Evolutionary conservation across 2,329 filamentous ascomycete species (phyloP), one percentile per base, ranked within the genome.

Genomic region (Colletotrichum trifolii): DNA sequence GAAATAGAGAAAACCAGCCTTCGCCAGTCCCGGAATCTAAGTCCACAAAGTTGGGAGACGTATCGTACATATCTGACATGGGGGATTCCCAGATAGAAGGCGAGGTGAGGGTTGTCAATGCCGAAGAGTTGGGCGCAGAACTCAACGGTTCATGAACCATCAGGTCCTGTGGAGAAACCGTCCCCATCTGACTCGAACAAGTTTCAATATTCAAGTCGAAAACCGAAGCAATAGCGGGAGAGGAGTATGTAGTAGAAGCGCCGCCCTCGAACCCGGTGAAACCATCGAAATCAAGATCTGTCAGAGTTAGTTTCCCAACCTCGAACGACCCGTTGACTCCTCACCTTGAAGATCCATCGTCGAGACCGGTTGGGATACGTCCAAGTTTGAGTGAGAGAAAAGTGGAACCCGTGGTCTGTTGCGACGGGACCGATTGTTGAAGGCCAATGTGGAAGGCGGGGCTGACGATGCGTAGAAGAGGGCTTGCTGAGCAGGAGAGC

Each of bases 121-220:
- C 89, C 50, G 90, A 85, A 2, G 94, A 97, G 73, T 92, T 92
- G 36, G 94, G 94, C 42, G 93, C 88, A 67, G 93, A 96, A 74
- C 87, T 83, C 73, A 88, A 88, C 64, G 85, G 83, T 72, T 92
- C 88, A 70, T 88, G 87, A 71, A 94, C 83, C 70, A 91, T 80
- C 69, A 97, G 83, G 73, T 97, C 93, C 77, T 92, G 90, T 17
- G 94, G 94, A 67, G 94, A 97, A 67, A 97, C 87, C 46, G 94
- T 97, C 71, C 85, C 87, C 74, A 88, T 74, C 74, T 87, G 85
- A 73, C 81, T 82, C 36, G 78, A 82, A 76, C 82, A 84, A 48
- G 83, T 79, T 43, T 78, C 78, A 70, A 79, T 82, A 65, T 77
- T 75, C 70, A 84, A 75, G 71, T 88, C 87, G 76, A 86, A 86